phyloP scores from a whole-genome alignment of 2,329 filamentous ascomycete species.

The Proliferodiscus dingleyae region DNA sequence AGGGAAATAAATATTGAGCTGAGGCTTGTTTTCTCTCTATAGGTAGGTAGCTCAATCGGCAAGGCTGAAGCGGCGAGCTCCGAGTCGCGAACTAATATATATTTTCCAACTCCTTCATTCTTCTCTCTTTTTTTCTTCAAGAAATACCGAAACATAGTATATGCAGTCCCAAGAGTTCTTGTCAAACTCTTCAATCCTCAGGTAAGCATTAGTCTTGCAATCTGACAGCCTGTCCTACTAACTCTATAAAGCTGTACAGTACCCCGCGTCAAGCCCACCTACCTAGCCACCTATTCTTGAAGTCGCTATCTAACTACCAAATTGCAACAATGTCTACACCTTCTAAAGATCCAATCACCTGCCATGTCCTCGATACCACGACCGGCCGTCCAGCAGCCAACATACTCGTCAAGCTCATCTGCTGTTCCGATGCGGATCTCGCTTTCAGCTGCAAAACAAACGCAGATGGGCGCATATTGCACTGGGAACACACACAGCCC shows the following conservation, averaged over 20 bases:
- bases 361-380: constrained; percentile 82
- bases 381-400: constrained; percentile 62
- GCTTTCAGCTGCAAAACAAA: constrained; percentile 67
- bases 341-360: constrained; percentile 63
- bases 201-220: no score
- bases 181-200: background rate
- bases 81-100: background rate
- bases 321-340: constrained; percentile 11
- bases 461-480: constrained; percentile 66
- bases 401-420: constrained; percentile 52
- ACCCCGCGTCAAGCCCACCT: background rate
- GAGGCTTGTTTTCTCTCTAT: background rate
- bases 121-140: no score
- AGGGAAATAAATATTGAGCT: no score
- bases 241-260: background rate
- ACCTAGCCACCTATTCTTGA: background rate
- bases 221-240: no score
- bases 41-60: no score
- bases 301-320: no score
- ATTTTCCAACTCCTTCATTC: background rate
- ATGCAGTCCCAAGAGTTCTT: no score
- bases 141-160: no score
- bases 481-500: constrained; percentile 47
- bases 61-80: constrained; percentile 3
- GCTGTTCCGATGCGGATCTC: constrained; percentile 28